Evolutionary conservation across 345 rosid genomes (phyloP).

Genomic region (Mallotus nudiflorus): DNA sequence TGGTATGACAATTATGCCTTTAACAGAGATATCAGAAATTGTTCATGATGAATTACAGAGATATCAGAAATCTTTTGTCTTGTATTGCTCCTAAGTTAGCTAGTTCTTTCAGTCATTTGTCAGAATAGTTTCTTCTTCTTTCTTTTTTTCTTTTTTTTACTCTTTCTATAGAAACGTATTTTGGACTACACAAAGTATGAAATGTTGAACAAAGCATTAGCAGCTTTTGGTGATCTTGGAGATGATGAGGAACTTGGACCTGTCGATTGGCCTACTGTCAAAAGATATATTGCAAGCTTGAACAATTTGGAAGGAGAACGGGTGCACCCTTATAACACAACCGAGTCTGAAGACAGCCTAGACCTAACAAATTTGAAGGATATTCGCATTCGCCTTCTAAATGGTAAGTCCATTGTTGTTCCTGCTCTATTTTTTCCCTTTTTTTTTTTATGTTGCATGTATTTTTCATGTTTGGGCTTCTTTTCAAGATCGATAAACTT

Average conservation of each 20-base stretch:
- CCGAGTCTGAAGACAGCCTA: constrained; percentile 44
- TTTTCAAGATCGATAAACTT: background rate
- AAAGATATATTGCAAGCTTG: constrained; percentile 65
- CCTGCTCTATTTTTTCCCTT: background rate
- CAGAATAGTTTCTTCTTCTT: no score
- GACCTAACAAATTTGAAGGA: constrained; percentile 70
- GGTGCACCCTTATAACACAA: constrained; percentile 66
- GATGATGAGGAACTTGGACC: constrained; percentile 99
- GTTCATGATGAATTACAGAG: no score
- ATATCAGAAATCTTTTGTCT: background rate
- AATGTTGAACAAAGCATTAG: constrained; percentile 78
- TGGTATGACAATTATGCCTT: background rate
- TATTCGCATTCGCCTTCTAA: constrained; percentile 80
- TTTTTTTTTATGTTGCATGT: background rate
- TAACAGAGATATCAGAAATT: no score
- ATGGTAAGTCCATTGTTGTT: constrained; percentile 50
- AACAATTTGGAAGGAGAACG: constrained; percentile 56
- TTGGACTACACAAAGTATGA: constrained; percentile 82
- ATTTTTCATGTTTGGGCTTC: background rate
- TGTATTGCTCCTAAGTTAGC: background rate
- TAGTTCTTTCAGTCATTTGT: background rate
- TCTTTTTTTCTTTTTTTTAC: constrained; percentile 7
- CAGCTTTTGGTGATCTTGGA: constrained; percentile 82
- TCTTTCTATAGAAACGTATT: constrained; percentile 63
- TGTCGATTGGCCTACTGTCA: constrained; percentile 88